Evolutionary conservation across 2,329 filamentous ascomycete species (phyloP), one percentile per base, ranked within the genome.

Genomic region (Penicillium sp.): DNA sequence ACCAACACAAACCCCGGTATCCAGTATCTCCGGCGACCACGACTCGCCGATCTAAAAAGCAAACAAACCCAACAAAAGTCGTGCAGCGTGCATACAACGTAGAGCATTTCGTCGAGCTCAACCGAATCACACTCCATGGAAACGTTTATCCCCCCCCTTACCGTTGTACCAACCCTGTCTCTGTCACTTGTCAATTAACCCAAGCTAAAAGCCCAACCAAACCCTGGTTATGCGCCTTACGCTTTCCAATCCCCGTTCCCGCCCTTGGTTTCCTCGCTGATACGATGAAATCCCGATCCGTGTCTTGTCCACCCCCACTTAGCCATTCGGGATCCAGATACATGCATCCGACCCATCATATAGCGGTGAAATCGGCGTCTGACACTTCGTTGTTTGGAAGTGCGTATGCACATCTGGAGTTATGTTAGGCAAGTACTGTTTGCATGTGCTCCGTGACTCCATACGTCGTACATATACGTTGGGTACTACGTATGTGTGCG

Each of bases 291-390:
- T 6, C 31, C 45, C 45, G n/a, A 23, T 47, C 44, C 4, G 29
- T 21, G 43, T 45, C 43, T 8, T 21, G 12, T 15, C 12, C 44
- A 33, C 27, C 45, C 44, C 45, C 29, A 48, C 29, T 35, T 12
- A 2, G 45, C 15, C 13, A 23, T 13, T 35, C 15, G 19, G 31
- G 33, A 53, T 29, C 39, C 36, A 29, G 10, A 23, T 41, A 31
- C 42, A 6, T 27, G 55, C 55, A 53, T 57, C 59, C 58, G 67
- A 70, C 61, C 44, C 64, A 68, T 71, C 68, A 71, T 59, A 70
- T 71, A 58, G 69, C 69, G 68, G 69, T 71, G 68, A 68, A 68
- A 58, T 61, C 25, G 23, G n/a, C 38, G 17, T 25, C 31, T 47
- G 21, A 29, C 35, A 50, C 38, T 51, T 42, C 15, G 36, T 21